These are phyloP conservation scores for Sextonia rubra DNA, from an alignment of 164 flowering plant genomes.

Conservation along the genomic window DNA sequence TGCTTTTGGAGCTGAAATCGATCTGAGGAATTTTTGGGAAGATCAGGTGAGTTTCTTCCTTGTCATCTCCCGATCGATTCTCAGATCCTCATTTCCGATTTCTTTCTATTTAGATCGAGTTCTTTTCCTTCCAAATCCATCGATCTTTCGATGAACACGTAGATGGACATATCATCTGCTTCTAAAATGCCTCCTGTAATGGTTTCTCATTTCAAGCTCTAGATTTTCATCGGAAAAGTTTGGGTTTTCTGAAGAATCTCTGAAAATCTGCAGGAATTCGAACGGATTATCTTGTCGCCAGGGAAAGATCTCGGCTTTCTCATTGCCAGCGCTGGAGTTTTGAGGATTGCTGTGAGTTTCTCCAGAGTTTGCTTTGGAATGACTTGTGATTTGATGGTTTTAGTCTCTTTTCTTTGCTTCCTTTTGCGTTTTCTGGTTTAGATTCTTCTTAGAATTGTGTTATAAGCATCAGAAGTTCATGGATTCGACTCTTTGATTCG, in stretches of 20 bases:
- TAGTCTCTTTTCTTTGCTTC: too few relatives aligned
- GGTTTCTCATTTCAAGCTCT: too few relatives aligned
- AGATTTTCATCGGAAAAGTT: too few relatives aligned
- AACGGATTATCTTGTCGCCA: neutral
- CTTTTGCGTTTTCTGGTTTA: neutral
- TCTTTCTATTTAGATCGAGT: neutral
- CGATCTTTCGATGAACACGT: neutral
- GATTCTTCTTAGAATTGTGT: neutral
- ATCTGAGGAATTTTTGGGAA: neutral
- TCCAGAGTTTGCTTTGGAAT: neutral
- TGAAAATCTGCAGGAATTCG: neutral
- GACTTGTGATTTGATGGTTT: neutral
- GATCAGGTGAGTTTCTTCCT: neutral
- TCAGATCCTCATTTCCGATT: neutral
- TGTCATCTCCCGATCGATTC: neutral
- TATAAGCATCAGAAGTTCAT: neutral
- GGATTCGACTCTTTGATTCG: neutral
- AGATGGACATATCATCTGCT: neutral
- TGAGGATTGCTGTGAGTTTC: neutral
- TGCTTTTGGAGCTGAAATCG: neutral
- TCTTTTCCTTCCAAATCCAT: neutral
- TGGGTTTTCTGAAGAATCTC: neutral
- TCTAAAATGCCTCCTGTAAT: neutral
- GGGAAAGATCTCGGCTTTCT: neutral
- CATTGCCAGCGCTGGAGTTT: neutral